Evolutionary conservation across 352 stramenopile genomes (phyloP).

Genomic region (Globisporangium cederbergense): DNA sequence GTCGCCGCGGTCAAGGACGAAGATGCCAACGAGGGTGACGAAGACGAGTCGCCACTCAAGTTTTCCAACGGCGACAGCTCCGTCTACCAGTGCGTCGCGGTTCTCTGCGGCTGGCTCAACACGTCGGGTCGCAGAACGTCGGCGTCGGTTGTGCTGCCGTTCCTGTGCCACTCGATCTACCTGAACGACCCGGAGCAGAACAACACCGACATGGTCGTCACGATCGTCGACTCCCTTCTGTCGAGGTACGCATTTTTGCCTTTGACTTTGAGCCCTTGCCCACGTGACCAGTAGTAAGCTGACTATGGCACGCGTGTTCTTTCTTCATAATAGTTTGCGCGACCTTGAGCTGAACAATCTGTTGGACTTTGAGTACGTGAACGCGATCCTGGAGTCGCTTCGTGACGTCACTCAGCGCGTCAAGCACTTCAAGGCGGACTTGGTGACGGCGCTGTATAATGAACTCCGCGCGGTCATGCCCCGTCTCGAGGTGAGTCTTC

Average conservation of each 20-base stretch:
- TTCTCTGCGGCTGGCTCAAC: constrained; percentile 40
- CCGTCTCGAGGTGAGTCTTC: constrained; percentile 43
- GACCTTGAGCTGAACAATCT: constrained; percentile 28
- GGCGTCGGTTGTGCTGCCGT: constrained; percentile 33
- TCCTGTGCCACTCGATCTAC: constrained; percentile 36
- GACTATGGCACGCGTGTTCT: too few relatives aligned
- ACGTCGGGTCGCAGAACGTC: constrained; percentile 25
- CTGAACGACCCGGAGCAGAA: constrained; percentile 18
- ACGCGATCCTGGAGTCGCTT: constrained; percentile 46
- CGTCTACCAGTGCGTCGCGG: constrained; percentile 36
- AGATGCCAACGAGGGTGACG: constrained; percentile 6
- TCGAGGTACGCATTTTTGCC: constrained; percentile 19
- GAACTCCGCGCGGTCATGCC: constrained; percentile 47
- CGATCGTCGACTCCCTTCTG: constrained; percentile 20
- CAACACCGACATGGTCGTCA: constrained; percentile 13
- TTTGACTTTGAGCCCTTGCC: not conserved
- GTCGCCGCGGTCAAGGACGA: not conserved
- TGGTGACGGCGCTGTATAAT: constrained; percentile 34
- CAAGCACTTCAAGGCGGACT: constrained; percentile 22
- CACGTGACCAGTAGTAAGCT: not conserved
- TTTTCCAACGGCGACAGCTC: constrained; percentile 23
- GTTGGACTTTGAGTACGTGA: constrained; percentile 57
- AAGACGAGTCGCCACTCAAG: constrained; percentile 19
- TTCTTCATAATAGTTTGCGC: constrained; percentile 16
- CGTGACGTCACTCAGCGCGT: constrained; percentile 48